Evolutionary conservation across 176 grass and related monocot species (phyloP), one percentile per base, ranked within the genome.

Genomic region (Aegilops speltoides): DNA sequence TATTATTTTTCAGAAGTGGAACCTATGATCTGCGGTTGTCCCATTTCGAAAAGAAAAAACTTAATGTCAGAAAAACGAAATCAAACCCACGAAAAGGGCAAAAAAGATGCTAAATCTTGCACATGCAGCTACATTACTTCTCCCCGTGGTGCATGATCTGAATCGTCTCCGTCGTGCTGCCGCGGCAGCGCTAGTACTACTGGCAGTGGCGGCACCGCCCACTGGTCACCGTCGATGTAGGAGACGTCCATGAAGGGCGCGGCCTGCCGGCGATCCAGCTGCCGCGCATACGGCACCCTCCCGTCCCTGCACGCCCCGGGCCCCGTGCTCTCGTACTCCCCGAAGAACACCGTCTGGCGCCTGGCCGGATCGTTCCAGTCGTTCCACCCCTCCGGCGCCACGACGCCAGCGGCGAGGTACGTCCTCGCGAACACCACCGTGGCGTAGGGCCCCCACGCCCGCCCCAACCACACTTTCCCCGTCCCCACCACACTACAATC

Each of bases 321-420:
- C 1, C 95, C 95, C 85, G 82, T 87, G 82, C 95, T 93, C 57
- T 88, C 87, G 62, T 86, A 98, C 80, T 98, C 95, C 1, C 82
- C 93, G 24, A 97, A 97, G 76, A 63, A 91, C 57, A 93, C 85
- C 31, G 76, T 85, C 91, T 87, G 60, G 64, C 88, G 93, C 90
- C 93, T 93, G 3, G 62, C 79, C 3, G 89, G 75, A 73, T 97
- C 95, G 56, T 95, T 95, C 93, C 90, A 95, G 75, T 95, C 89
- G 54, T 97, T 88, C 95, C 95, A 97, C 45, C 89, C 95, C 73
- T 88, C 93, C 10, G 95, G 83, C 45, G 85, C 87, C 7, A 95
- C 85, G 25, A 87, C 81, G 34, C 48, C 70, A 5, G 82, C 65
- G 10, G 85, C 63, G 2, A 98, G 70, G 70, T 91, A 89, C 13